Evolutionary conservation across 1,284 basidiomycete species (phyloP).

Genomic region (Uromyces viciae-fabae): DNA sequence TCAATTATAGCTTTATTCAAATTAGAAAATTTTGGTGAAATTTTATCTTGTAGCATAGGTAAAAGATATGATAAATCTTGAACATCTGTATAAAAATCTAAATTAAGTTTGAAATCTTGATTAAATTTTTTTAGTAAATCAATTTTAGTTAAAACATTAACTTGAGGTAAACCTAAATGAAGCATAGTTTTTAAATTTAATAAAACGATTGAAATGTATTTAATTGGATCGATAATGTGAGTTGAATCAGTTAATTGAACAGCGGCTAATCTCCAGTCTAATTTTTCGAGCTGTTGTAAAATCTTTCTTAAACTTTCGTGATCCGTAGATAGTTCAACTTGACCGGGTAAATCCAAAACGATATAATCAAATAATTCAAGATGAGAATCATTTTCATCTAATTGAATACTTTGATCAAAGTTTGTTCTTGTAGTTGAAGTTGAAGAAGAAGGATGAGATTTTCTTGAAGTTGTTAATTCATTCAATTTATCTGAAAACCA

Average conservation of each 20-base stretch:
- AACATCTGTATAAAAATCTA: conserved; percentile 97
- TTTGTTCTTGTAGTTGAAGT: not conserved
- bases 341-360: conserved; percentile 92
- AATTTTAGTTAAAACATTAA: conserved; percentile 95
- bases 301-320: conserved; percentile 81
- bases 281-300: conserved; percentile 65
- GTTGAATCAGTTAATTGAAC: conserved; percentile 95
- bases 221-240: conserved; percentile 90
- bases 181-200: conserved; percentile 93
- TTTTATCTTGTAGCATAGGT: conserved; percentile 62
- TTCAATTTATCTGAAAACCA: conserved; percentile 68
- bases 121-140: conserved; percentile 76
- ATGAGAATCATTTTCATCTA: not conserved
- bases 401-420: not conserved
- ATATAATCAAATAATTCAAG: conserved; percentile 71
- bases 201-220: conserved; percentile 88
- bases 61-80: conserved; percentile 89
- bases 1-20: conserved; percentile 87
- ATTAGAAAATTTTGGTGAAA: conserved; percentile 60
- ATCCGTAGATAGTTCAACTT: conserved; percentile 95
- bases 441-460: conserved; percentile 38
- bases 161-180: conserved; percentile 92
- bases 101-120: conserved; percentile 88
- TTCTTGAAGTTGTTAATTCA: not conserved
- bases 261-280: conserved; percentile 80